Percentiles rank a stretch among this genome's conserved stretches.
These are phyloP conservation scores for Solanum hybrid DNA, from an alignment of 305 asterid species.

Conservation along the genomic window DNA sequence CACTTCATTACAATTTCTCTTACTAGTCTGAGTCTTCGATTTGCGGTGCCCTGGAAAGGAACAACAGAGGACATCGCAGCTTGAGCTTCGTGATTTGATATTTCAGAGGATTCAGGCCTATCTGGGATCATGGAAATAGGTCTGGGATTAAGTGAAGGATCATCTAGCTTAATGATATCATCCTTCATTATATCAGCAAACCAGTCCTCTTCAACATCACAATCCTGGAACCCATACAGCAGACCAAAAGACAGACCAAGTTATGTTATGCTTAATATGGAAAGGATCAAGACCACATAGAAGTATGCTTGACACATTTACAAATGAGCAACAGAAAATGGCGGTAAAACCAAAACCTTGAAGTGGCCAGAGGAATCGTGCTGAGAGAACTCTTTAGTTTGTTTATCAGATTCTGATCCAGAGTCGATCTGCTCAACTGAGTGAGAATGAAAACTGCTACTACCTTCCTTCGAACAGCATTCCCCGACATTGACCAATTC, in stretches of 20 bases:
- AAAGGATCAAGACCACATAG: neutral
- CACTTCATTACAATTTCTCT: neutral
- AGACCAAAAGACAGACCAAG: neutral
- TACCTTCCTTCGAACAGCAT: constrained; percentile 43
- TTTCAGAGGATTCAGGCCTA: neutral
- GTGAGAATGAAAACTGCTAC: constrained; percentile 43
- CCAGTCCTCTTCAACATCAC: constrained; percentile 53
- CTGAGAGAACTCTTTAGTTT: constrained; percentile 19
- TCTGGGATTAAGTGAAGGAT: constrained; percentile 19
- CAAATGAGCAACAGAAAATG: neutral
- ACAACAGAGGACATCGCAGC: neutral
- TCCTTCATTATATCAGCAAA: constrained; percentile 83
- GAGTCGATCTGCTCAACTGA: constrained; percentile 44
- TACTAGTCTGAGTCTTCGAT: constrained; percentile 42
- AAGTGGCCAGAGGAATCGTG: constrained; percentile 19
- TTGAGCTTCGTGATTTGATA: constrained; percentile 8
- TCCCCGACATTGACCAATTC: constrained; percentile 27
- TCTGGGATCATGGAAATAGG: constrained; percentile 1
- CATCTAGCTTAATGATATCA: constrained; percentile 64
- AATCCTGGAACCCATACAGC: constrained; percentile 25
- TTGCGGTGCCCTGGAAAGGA: constrained; percentile 57
- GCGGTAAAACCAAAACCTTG: constrained; percentile 20
- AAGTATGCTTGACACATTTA: neutral
- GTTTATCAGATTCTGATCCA: constrained; percentile 34
- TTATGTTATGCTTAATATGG: neutral